phyloP scores from a whole-genome alignment of 2,329 filamentous ascomycete species.

The Septoria petroselini region DNA sequence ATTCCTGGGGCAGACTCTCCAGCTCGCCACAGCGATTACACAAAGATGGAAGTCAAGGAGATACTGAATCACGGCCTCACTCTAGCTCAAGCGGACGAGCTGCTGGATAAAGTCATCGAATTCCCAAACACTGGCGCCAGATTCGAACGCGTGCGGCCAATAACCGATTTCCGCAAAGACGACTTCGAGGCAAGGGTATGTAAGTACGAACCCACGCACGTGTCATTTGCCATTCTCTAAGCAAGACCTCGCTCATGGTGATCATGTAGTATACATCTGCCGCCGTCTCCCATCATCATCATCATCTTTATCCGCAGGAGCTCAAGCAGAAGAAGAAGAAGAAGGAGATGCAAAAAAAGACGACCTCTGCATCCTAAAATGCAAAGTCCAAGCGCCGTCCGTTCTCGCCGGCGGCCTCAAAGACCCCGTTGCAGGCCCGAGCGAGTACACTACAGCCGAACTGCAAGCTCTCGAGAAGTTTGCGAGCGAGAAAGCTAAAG shows the following conservation, averaged over 20 bases:
- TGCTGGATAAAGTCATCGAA: constrained; percentile 20
- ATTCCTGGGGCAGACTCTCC: background rate
- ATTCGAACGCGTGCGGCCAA: constrained; percentile 27
- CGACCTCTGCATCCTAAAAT: constrained; percentile 30
- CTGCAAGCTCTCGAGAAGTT: constrained; percentile 30
- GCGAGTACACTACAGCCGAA: constrained; percentile 30
- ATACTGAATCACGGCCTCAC: constrained; percentile 18
- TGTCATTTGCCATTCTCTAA: no score
- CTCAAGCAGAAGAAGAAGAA: background rate
- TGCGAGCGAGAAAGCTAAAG: constrained; percentile 14
- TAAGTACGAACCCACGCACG: background rate
- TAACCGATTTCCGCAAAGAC: constrained; percentile 36
- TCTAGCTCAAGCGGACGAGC: constrained; percentile 21
- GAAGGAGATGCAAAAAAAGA: constrained; percentile 7
- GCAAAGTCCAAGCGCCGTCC: constrained; percentile 35
- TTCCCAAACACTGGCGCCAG: constrained; percentile 18
- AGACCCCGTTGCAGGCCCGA: constrained; percentile 29
- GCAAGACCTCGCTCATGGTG: background rate
- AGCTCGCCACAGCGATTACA: background rate
- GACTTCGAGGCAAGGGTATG: constrained; percentile 29
- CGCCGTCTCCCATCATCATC: constrained; percentile 7
- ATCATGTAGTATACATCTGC: constrained; percentile 31
- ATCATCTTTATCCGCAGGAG: background rate
- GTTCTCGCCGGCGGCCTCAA: constrained; percentile 27
- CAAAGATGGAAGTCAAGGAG: background rate